Base-by-base conservation (phyloP, 2,329 filamentous ascomycete genomes). In the Pseudocercospora fijiensis region DNA sequence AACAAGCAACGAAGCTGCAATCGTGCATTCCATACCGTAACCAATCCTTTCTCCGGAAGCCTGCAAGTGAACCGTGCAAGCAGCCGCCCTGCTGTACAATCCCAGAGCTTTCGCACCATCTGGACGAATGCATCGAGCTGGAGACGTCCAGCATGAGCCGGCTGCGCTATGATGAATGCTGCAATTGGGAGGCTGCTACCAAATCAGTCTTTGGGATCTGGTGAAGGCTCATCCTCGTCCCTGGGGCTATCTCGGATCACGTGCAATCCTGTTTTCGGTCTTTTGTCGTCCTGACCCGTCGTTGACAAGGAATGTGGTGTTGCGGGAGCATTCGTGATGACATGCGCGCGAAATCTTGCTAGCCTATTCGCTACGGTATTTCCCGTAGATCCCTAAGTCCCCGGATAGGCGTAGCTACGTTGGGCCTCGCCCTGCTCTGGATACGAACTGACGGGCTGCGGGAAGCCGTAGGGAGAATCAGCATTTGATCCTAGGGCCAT, bases 371-470 rank as follows among this genome's bases (percentile, higher is more conserved):
- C 37, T 41, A 41, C 37, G 37, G 5, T 18, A n/a, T 5, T 7
- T n/a, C 16, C 37, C 37, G n/a, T n/a, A 16, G 51, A 53, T 26
- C 18, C 22, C 53, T 56, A 56, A 37, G 27, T 37, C 22, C 16
- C n/a, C 3, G 26, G 28, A 37, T 37, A 33, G 10, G 27, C 53
- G 53, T 56, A 56, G 53, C 28, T 24, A 13, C 53, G 53, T 11
- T 56, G 53, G 18, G 27, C 53, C n/a, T 56, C 53, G 30, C 53
- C 22, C 26, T 56, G 53, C 13, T 56, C 53, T 37, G 53, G 18
- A 9, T 56, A 56, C 28, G 27, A 10, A 16, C 18, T 56, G n/a
- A 16, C 28, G 8, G 53, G 27, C 18, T 33, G 53, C 4, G 53
- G n/a, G 16, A 56, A 56, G 28, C 53, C 53, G 11, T 56, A 56